Base-by-base conservation (phyloP, 192 early-diverging fungal genomes). In the Chytriomyces sp. region DNA sequence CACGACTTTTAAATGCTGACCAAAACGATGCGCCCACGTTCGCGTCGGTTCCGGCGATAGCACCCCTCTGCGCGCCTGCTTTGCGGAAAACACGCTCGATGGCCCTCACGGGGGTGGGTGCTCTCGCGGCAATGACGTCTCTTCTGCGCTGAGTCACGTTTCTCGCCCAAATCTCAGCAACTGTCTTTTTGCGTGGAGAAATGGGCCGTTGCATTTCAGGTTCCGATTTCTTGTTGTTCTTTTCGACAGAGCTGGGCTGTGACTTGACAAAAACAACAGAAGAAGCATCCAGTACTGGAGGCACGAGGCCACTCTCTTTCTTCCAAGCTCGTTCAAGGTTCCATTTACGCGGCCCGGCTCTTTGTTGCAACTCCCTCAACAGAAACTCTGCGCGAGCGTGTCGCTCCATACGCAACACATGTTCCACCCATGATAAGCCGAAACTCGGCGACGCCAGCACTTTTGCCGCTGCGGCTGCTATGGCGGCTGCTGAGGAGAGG, bases 371-470 rank as follows among this genome's bases (percentile, higher is more conserved):
- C 60, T 73, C 71, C 7, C 71, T n/a, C 61, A 73, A 45, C 2
- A 73, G n/a, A 44, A 73, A 73, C 44, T 73, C 71, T 3, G 71
- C 71, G 20, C 71, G 53, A 11, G 71, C 45, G 61, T 73, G 71
- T 18, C 71, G 71, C 16, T 73, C 71, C 71, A 73, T 73, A 18
- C 71, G 71, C 7, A 73, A 44, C 60, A 73, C 71, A 46, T 63
- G 43, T 45, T 73, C 71, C 2, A 73, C 71, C 71, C 71, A 73
- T 7, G 44, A 26, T 26, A 62, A 62, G 8, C 26, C 20, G 20
- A 73, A 70, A 16, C 2, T 45, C 16, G 57, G 57, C 57, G 57
- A 23, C 2, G 23, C 57, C 23, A 18, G 18, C 16, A 3, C 57
- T n/a, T 18, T 60, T 60, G 57, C 18, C 23, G 57, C 5, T n/a